Percentiles rank a stretch among this genome's conserved stretches.
Conservation (phyloP, 1,284 basidiomycete genomes). For the Rhizoctonia solani region DNA sequence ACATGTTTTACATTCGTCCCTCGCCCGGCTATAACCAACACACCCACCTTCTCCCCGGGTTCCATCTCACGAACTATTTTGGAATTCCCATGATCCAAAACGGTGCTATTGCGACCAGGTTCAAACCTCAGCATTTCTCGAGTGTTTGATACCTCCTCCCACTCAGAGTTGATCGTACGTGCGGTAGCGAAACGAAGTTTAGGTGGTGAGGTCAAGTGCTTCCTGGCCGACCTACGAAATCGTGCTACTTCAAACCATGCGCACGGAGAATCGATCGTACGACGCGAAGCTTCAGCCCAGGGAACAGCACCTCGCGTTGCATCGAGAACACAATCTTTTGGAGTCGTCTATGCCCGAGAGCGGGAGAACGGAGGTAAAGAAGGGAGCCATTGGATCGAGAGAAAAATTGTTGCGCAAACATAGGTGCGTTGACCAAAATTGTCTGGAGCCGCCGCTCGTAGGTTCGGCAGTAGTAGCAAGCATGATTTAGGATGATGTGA, state of each 20-base stretch:
- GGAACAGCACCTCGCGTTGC: constrained; percentile 20
- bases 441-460: constrained; percentile 23
- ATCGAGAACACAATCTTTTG: constrained; percentile 25
- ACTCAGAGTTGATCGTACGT: background rate
- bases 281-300: constrained; percentile 5
- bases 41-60: constrained; percentile 21
- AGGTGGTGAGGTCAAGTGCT: constrained; percentile 5
- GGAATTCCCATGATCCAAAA: background rate
- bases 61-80: background rate
- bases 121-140: constrained; percentile 10
- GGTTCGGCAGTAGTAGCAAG: constrained; percentile 10
- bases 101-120: background rate
- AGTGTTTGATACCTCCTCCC: constrained; percentile 11
- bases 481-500: constrained; percentile 21
- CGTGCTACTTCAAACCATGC: constrained; percentile 19
- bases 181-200: constrained; percentile 19
- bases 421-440: constrained; percentile 8
- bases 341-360: constrained; percentile 2
- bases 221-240: background rate
- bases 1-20: constrained; percentile 5
- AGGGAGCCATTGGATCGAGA: constrained; percentile 22
- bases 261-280: constrained; percentile 5
- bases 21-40: constrained; percentile 1
- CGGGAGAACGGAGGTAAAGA: constrained; percentile 8
- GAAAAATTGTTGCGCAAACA: constrained; percentile 5